Evolutionary conservation across 2,329 filamentous ascomycete genomes (phyloP), one percentile per base, ranked within the genome.

Genomic region (Elsinoe australis): DNA sequence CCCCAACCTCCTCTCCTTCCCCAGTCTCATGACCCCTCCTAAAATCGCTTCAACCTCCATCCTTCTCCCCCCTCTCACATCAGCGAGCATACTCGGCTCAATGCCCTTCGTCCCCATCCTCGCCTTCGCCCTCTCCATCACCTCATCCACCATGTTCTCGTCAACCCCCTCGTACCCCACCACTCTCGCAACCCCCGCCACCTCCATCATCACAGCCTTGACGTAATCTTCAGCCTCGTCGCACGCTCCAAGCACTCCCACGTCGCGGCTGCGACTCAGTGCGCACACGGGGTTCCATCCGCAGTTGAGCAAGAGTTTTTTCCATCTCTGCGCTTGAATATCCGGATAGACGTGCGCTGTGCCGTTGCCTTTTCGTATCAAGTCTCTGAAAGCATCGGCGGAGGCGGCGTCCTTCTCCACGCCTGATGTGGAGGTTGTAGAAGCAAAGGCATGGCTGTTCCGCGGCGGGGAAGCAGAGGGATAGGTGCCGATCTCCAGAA

Each of bases 251-350:
- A 80, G 61, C 57, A 78, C 74, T 0, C 69, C 58, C 0, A 73
- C 70, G 15, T 78, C 78, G 49, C 75, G 71, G 33, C 69, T 67
- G 0, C 73, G 67, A 0, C 75, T 73, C 1, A 81, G 63, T 0
- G 78, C 76, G 33, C 75, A 79, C 28, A 80, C 67, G 0, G 78
- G 73, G 54, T 82, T 82, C 73, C 76, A 81, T 0, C 74, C 69
- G 1, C 72, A 77, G 56, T 82, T 82, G 60, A 78, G 67, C 0
- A 81, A 64, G 0, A 82, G 68, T 59, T 82, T 83, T 46, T 69
- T 67, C 78, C 78, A 82, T 5, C 78, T 69, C 46, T 73, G 69
- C 0, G 69, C 58, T 53, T 82, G 77, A 6, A 83, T 68, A 52
- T 82, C 69, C 3, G 71, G 66, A 29, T 73, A 67, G 4, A 75